Conservation (phyloP, 2,329 filamentous ascomycete genomes). For the Neoscytalidium dimidiatum region DNA sequence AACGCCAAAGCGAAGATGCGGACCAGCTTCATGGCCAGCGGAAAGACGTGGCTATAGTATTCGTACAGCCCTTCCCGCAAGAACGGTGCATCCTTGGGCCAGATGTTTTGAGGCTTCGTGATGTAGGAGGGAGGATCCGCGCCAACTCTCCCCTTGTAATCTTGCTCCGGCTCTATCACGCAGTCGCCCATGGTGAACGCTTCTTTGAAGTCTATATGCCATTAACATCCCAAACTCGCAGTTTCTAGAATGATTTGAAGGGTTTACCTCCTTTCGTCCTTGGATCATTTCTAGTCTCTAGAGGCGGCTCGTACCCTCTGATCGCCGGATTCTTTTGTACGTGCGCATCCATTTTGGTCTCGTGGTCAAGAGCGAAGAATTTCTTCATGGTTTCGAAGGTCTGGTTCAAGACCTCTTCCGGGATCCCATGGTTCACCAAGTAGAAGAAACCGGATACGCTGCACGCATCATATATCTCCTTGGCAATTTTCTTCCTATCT, state of each 20-base stretch:
- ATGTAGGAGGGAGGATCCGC: neutral
- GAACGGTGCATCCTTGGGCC: conserved; percentile 35
- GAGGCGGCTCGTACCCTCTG: neutral
- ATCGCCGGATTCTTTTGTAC: conserved; percentile 11
- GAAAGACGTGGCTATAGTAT: conserved; percentile 35
- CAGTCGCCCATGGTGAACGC: conserved; percentile 43
- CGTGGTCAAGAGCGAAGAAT: conserved; percentile 3
- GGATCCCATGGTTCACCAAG: conserved; percentile 9
- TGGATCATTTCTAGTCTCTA: conserved; percentile 5
- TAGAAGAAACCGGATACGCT: conserved; percentile 12
- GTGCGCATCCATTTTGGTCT: conserved; percentile 3
- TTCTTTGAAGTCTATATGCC: conserved; percentile 30
- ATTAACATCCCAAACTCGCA: neutral
- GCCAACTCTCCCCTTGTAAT: conserved; percentile 23
- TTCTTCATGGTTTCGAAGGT: neutral
- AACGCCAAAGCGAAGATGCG: conserved; percentile 33
- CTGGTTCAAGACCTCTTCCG: neutral
- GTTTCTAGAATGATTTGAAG: neutral
- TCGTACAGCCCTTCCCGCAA: conserved; percentile 33
- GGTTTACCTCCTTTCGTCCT: conserved; percentile 9
- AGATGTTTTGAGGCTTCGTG: conserved; percentile 30
- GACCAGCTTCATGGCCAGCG: conserved; percentile 36
- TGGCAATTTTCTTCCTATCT: conserved; percentile 1
- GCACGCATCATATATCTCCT: neutral
- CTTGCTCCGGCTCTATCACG: conserved; percentile 39